Base-by-base conservation (phyloP, 805 yeast species). In the Millerago galiae region DNA sequence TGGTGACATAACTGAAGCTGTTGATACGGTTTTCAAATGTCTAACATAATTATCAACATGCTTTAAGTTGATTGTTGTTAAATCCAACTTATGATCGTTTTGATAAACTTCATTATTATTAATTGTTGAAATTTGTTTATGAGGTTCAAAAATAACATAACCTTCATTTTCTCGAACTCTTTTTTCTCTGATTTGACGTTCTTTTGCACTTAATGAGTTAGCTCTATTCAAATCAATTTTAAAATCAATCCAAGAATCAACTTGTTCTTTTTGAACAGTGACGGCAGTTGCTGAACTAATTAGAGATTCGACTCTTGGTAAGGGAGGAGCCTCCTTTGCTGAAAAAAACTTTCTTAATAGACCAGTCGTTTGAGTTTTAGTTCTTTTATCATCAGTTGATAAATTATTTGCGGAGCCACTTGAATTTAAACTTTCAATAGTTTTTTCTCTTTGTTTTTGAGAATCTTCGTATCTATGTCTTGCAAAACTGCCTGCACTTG, bases 401-500 rank as follows among this genome's bases (percentile, higher is more conserved):
- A 65, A 54, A 17, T 53, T 53, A 34, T 55, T 58, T 13, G 58
- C 58, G 2, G 55, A 51, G 11, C 53, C 59, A 43, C 56, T 56
- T 12, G 51, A 30, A 21, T 53, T 50, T 30, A 51, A 34, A 21
- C 44, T 38, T 10, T 44, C 42, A 5, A 16, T 13, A 14, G 25
- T 26, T 10, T 41, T 37, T 9, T 51, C 40, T 41, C 51, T 40
- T 42, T 48, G 47, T 18, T 38, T 47, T 8, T 40, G 40, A 10
- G 42, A 35, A 43, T 63, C 64, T 29, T 79, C 80, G 55, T 67
- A 70, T 52, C 74, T 82, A 58, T 87, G 95, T 55, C 95, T 74
- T 36, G 81, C 79, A 45, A 79, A 79, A 26, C 95, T 84, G 0
- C 95, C 95, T 1, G 95, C 95, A 48, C 93, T 82, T 0, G 95